Conservation (phyloP, 2,329 filamentous ascomycete genomes). For the Ceratocystis diversiconidia region DNA sequence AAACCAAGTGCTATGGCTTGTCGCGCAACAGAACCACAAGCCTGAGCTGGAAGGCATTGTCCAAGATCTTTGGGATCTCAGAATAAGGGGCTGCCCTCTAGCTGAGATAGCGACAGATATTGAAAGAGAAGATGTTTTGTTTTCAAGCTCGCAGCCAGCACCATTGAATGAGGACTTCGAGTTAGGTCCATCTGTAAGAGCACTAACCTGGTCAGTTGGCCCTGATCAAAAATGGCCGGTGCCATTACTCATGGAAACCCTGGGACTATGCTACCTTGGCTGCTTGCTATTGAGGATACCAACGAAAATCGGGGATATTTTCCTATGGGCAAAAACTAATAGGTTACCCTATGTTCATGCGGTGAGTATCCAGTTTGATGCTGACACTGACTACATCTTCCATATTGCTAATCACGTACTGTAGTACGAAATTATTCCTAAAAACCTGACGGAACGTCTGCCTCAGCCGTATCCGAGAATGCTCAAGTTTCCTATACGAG, state of each 20-base stretch:
- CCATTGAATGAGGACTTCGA: constrained; percentile 20
- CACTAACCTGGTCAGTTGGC: constrained; percentile 33
- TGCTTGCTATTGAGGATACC: constrained; percentile 62
- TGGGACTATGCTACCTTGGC: constrained; percentile 69
- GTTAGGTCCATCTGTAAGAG: constrained; percentile 22
- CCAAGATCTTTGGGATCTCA: constrained; percentile 72
- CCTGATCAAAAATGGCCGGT: constrained; percentile 36
- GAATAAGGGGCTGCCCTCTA: constrained; percentile 34
- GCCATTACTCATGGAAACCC: constrained; percentile 58
- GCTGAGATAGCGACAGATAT: neutral
- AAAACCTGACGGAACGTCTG: constrained; percentile 48
- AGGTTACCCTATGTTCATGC: constrained; percentile 60
- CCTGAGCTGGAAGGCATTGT: constrained; percentile 64
- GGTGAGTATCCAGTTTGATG: constrained; percentile 29
- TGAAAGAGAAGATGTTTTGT: constrained; percentile 13
- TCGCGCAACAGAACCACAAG: constrained; percentile 51
- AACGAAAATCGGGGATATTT: constrained; percentile 58
- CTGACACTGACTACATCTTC: neutral
- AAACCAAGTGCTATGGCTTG: constrained; percentile 63
- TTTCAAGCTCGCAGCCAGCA: constrained; percentile 27
- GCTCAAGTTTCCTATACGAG: constrained; percentile 37
- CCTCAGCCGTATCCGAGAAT: constrained; percentile 45
- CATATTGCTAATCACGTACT: constrained; percentile 21
- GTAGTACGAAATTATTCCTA: constrained; percentile 44
- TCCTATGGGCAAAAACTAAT: constrained; percentile 50